A percentile compares a stretch with the other conserved stretches of the same genome.
phyloP scores from a whole-genome alignment of 495 filamentous ascomycete genomes.

The Lophium mytilinum region DNA sequence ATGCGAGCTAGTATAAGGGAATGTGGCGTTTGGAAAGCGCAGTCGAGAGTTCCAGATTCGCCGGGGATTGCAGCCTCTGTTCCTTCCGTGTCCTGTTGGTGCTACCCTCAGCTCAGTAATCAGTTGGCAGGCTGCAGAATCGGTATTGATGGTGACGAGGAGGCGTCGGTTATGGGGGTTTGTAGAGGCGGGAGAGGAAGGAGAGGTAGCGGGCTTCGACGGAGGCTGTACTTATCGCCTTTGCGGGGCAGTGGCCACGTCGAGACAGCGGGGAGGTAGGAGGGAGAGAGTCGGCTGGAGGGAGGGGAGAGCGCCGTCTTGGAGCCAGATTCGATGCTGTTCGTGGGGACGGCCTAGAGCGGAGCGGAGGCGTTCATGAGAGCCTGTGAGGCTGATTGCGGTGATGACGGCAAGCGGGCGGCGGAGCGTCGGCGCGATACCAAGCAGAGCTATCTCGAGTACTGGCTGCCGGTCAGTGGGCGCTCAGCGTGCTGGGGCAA shows the following conservation, averaged over 20 bases:
- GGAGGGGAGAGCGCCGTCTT: conserved; percentile 10
- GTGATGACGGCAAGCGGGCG: conserved; percentile 6
- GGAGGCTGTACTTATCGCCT: conserved; percentile 27
- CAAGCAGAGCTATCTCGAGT: neutral
- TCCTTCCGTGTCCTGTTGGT: neutral
- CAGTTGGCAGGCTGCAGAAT: conserved; percentile 10
- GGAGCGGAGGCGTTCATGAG: conserved; percentile 13
- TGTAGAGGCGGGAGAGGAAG: conserved; percentile 48
- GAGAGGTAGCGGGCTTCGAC: conserved; percentile 44
- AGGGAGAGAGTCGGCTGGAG: conserved; percentile 11
- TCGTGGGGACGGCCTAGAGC: conserved; percentile 1
- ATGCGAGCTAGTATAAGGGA: neutral
- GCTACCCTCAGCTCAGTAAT: neutral
- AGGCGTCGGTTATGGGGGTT: conserved; percentile 44
- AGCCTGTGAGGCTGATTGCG: neutral
- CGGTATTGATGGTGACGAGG: neutral
- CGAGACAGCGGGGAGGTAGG: conserved; percentile 1
- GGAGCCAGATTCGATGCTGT: conserved; percentile 27
- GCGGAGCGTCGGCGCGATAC: neutral
- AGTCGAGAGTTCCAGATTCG: neutral
- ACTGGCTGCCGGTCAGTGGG: neutral
- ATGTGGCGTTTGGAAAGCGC: neutral
- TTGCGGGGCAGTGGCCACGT: conserved; percentile 11
- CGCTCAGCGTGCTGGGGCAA: too few relatives aligned
- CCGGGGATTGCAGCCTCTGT: neutral